A percentile compares a stretch with the other conserved stretches of the same genome.
Conservation (phyloP, 2,329 filamentous ascomycete species). For the Neophaeococcomyces aloes region DNA sequence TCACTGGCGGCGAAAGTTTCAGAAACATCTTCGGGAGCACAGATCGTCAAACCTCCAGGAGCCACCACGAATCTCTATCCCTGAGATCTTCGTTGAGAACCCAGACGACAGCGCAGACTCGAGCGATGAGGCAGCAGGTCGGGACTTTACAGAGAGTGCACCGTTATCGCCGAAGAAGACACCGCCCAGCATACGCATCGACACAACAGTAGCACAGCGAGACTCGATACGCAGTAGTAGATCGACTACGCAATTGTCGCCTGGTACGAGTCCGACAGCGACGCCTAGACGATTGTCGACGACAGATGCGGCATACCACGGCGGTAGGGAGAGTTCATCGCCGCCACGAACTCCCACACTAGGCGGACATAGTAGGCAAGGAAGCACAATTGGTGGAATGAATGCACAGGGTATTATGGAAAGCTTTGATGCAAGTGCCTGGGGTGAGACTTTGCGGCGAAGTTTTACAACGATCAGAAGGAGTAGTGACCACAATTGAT, state of each 20-base stretch:
- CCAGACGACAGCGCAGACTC: slow-evolving; percentile 41
- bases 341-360: slow-evolving; percentile 25
- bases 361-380: slow-evolving; percentile 44
- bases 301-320: slow-evolving; percentile 27
- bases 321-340: slow-evolving; percentile 14
- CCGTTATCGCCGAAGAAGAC: slow-evolving; percentile 12
- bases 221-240: slow-evolving; percentile 17
- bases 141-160: slow-evolving; percentile 20
- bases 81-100: slow-evolving; percentile 83
- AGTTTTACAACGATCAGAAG: slow-evolving; percentile 61
- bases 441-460: slow-evolving; percentile 83
- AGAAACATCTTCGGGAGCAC: slow-evolving; percentile 61
- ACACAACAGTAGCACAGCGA: slow-evolving; percentile 18
- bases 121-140: slow-evolving; percentile 16
- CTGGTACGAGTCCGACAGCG: slow-evolving; percentile 14
- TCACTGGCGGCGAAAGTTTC: slow-evolving; percentile 76
- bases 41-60: slow-evolving; percentile 64
- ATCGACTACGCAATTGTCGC: slow-evolving; percentile 19
- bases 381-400: slow-evolving; percentile 53
- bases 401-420: slow-evolving; percentile 63
- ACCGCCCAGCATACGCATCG: slow-evolving; percentile 16
- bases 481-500: slow-evolving; percentile 1
- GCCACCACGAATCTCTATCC: slow-evolving; percentile 70
- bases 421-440: slow-evolving; percentile 78
- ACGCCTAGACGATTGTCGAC: slow-evolving; percentile 15